Evolutionary conservation across 2,329 filamentous ascomycete genomes (phyloP), one percentile per base, ranked within the genome.

Genomic region (Xylaria sp.): DNA sequence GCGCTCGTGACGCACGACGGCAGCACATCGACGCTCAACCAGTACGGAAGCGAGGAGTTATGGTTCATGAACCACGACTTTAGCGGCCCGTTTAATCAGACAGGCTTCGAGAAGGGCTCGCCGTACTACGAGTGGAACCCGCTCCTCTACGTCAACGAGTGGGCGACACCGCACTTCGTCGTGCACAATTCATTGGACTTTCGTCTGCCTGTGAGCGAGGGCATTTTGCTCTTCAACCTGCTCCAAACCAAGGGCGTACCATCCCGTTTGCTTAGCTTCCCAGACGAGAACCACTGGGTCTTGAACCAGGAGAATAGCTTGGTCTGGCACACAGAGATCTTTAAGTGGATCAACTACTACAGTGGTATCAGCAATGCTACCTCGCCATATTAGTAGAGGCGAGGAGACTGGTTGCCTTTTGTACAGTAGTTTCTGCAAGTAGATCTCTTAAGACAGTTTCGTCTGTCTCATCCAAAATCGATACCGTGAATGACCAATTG

Each of bases 221-320:
- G 89, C 0, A 75, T 92, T 47, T 81, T 87, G 2, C 86, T 88
- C 1, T 92, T 91, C 76, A 90, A 91, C 70, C 81, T 89, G 15
- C 78, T 91, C 35, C 89, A 92, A 76, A 82, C 82, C 47, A 78
- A 80, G 51, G 87, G 87, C 0, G 80, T 92, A 5, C 85, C 88
- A 38, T 89, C 87, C 69, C 84, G 87, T 66, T 86, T 91, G 66
- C 72, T 92, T 68, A 88, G 83, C 1, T 92, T 91, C 73, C 87
- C 88, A 0, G 88, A 91, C 72, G 89, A 92, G 76, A 89, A 90
- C 65, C 89, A 91, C 70, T 91, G 87, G 86, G 88, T 91, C 3
- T 70, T 90, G 47, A 88, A 89, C 68, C 86, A 82, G 1, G 89
- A 91, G 77, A 92, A 92, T 73, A 83, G 82, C 23, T 74, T 90